These are phyloP conservation scores for Cetradonia linearis DNA, from an alignment of 495 filamentous ascomycete species.

Conservation along the genomic window DNA sequence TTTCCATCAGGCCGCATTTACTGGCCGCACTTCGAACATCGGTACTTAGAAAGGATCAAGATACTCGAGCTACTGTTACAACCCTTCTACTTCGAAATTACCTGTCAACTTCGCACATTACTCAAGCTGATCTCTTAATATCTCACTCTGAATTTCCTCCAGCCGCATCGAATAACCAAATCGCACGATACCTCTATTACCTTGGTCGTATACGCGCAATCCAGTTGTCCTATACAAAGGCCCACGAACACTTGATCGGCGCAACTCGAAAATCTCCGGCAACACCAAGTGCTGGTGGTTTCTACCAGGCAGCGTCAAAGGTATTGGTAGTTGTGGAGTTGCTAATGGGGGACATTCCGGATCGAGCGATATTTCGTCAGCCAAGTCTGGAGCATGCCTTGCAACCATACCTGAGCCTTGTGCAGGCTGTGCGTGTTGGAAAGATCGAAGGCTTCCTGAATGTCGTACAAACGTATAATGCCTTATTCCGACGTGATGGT, in stretches of 20 bases:
- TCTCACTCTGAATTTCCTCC: slow-evolving; percentile 89
- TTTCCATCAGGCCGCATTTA: slow-evolving; percentile 74
- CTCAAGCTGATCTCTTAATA: slow-evolving; percentile 90
- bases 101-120: slow-evolving; percentile 89
- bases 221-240: slow-evolving; percentile 90
- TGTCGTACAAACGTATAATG: slow-evolving; percentile 65
- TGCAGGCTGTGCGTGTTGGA: slow-evolving; percentile 89
- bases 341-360: slow-evolving; percentile 97
- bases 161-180: slow-evolving; percentile 92
- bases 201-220: slow-evolving; percentile 92
- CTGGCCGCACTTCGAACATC: slow-evolving; percentile 84
- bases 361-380: slow-evolving; percentile 85
- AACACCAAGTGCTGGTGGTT: slow-evolving; percentile 77
- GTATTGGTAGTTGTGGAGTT: slow-evolving; percentile 89
- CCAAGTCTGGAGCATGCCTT: slow-evolving; percentile 74
- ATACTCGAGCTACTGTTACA: slow-evolving; percentile 91
- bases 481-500: slow-evolving; percentile 81
- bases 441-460: slow-evolving; percentile 86
- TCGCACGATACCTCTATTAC: slow-evolving; percentile 92
- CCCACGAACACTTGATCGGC: slow-evolving; percentile 84
- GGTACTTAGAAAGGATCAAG: slow-evolving; percentile 87
- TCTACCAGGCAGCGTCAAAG: slow-evolving; percentile 92
- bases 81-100: slow-evolving; percentile 93
- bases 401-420: slow-evolving; percentile 82
- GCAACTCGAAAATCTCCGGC: slow-evolving; percentile 92